Conservation (phyloP, 805 yeast species). For the Jamesozyma rosinii region DNA sequence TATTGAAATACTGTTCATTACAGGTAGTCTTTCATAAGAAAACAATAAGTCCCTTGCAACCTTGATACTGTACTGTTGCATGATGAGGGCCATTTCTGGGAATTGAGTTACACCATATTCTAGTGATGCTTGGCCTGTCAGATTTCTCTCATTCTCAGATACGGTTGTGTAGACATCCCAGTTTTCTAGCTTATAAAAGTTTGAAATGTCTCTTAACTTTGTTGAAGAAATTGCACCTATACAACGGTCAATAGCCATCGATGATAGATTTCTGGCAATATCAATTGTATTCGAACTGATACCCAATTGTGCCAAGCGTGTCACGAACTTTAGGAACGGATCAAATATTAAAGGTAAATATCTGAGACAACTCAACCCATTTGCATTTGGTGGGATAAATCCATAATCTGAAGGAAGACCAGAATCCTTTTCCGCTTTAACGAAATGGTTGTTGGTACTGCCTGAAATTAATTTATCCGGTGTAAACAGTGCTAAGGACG, state of each 20-base stretch:
- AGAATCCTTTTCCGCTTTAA: conserved; percentile 11
- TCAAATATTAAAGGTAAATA: conserved; percentile 41
- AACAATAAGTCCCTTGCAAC: conserved; percentile 30
- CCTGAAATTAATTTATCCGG: not conserved
- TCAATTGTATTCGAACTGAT: conserved; percentile 35
- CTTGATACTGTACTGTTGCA: conserved; percentile 30
- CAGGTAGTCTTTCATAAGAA: conserved; percentile 29
- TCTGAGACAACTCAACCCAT: conserved; percentile 49
- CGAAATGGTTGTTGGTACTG: not conserved
- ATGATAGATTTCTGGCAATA: conserved; percentile 30
- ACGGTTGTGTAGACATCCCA: conserved; percentile 30
- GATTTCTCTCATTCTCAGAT: conserved; percentile 6
- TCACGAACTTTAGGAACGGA: conserved; percentile 34
- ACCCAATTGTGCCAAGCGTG: conserved; percentile 37
- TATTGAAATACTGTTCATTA: conserved; percentile 30
- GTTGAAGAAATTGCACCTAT: conserved; percentile 41
- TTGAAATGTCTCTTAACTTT: conserved; percentile 43
- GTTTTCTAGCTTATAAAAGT: conserved; percentile 34
- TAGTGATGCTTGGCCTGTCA: not conserved
- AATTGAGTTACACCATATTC: conserved; percentile 32
- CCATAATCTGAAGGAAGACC: conserved; percentile 36
- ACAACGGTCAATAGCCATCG: conserved; percentile 35
- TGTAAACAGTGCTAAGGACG: conserved; percentile 1
- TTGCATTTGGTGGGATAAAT: conserved; percentile 56
- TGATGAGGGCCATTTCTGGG: conserved; percentile 30